phyloP scores from a whole-genome alignment of 2,329 filamentous ascomycete genomes.

The Neonectria faginata region DNA sequence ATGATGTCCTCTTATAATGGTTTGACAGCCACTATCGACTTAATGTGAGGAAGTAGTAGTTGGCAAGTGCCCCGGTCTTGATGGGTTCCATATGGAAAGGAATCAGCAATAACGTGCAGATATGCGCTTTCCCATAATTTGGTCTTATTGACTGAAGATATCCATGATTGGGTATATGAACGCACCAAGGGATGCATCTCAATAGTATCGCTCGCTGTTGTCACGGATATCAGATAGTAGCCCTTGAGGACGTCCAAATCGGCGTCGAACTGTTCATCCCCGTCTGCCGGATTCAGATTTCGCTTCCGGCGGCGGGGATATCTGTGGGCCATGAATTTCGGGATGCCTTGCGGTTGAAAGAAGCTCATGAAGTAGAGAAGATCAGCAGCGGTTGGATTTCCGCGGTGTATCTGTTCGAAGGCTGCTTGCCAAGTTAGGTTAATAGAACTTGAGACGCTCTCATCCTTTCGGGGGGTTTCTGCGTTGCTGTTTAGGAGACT shows the following conservation, averaged over 20 bases:
- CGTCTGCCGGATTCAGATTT: no score
- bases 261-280: no score
- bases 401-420: constrained; percentile 22
- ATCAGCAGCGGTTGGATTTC: constrained; percentile 13
- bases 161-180: no score
- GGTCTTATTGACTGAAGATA: not conserved
- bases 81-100: not conserved
- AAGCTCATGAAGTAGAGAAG: constrained; percentile 33
- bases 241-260: no score
- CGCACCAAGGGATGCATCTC: no score
- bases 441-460: constrained; percentile 27
- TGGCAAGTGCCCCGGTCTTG: not conserved
- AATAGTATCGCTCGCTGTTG: no score
- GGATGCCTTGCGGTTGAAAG: constrained; percentile 30
- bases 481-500: constrained; percentile 45
- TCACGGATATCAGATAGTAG: no score
- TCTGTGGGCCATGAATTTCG: constrained; percentile 7
- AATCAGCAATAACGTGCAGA: not conserved
- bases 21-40: not conserved
- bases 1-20: not conserved
- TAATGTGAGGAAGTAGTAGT: not conserved
- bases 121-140: not conserved
- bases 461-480: constrained; percentile 34
- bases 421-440: constrained; percentile 29
- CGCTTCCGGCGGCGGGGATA: not conserved